Base-by-base conservation (phyloP, 257 asterid genomes). In the Prunella vulgaris region DNA sequence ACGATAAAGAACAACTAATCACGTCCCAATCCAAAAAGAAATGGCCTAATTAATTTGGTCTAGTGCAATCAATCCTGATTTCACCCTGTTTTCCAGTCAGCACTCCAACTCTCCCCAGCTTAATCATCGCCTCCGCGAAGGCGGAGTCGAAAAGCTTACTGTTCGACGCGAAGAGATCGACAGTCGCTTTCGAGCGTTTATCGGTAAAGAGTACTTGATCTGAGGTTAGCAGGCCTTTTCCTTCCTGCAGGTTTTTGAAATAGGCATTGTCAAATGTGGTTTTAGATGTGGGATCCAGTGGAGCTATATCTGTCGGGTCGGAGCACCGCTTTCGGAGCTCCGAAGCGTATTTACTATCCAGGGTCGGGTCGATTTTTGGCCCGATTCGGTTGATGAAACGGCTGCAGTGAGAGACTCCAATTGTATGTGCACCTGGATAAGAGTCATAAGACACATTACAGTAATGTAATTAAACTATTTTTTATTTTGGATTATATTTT, bases 381-480 rank as follows among this genome's bases (percentile, higher is more conserved):
- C 79, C 83, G 79, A 88, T 67, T 4, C 97, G 86, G 27, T 83
- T 82, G 1, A 95, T 66, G 79, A 91, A 83, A 2, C 87, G 82
- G 73, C 68, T 58, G 82, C 96, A 89, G 67, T 92, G 98, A 0
- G 96, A 83, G 79, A 87, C 86, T 2, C 96, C 96, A 13, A 92
- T 60, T 4, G 98, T 81, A 60, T 92, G 96, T 2, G 96, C 96
- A 60, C 37, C 37, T 32, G 37, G 5, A 32, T 0, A 0, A 32
- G 7, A 32, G 6, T n/a, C n/a, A n/a, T n/a, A n/a, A n/a, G n/a
- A n/a, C n/a, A n/a, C n/a, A n/a, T n/a, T n/a, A n/a, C n/a, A n/a
- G n/a, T n/a, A n/a, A n/a, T n/a, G n/a, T n/a, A n/a, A n/a, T n/a
- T n/a, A n/a, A n/a, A n/a, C n/a, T n/a, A n/a, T n/a, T n/a, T n/a